These are phyloP conservation scores for Thalassia testudinum DNA, from an alignment of 116 monocot genomes.

Conservation along the genomic window DNA sequence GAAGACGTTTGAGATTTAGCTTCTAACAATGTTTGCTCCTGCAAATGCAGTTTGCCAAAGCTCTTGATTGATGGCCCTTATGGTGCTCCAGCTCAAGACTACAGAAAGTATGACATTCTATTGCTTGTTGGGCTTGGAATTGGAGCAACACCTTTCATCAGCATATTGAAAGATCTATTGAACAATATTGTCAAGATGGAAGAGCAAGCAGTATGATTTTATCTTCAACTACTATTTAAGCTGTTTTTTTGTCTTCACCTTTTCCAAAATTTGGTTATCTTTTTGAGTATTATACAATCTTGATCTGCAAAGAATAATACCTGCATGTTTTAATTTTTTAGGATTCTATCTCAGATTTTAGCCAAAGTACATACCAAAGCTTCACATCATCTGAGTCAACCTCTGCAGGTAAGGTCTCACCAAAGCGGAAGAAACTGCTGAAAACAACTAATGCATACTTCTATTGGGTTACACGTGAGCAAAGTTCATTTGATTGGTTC, in stretches of 20 bases:
- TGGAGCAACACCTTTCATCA: conserved; percentile 95
- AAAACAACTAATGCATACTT: conserved; percentile 95
- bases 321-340: conserved; percentile 3
- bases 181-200: conserved; percentile 79
- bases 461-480: conserved; percentile 96
- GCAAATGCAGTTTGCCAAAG: conserved; percentile 62
- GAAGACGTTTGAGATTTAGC: too few relatives aligned
- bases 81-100: conserved; percentile 88
- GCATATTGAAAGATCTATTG: conserved; percentile 81
- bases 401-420: conserved; percentile 13
- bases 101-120: conserved; percentile 85
- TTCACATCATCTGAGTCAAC: conserved; percentile 24
- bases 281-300: too few relatives aligned
- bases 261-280: too few relatives aligned
- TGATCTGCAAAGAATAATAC: too few relatives aligned
- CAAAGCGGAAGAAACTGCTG: conserved; percentile 35
- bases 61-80: conserved; percentile 93
- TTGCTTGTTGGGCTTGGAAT: conserved; percentile 87
- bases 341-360: conserved; percentile 37
- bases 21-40: too few relatives aligned
- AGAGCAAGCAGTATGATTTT: conserved; percentile 28
- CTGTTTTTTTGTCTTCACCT: too few relatives aligned
- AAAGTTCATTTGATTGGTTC: conserved; percentile 96
- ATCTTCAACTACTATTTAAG: too few relatives aligned
- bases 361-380: conserved; percentile 13